These are phyloP conservation scores for Exutisphaerella laricina DNA, from an alignment of 2,329 filamentous ascomycete genomes.

Conservation along the genomic window DNA sequence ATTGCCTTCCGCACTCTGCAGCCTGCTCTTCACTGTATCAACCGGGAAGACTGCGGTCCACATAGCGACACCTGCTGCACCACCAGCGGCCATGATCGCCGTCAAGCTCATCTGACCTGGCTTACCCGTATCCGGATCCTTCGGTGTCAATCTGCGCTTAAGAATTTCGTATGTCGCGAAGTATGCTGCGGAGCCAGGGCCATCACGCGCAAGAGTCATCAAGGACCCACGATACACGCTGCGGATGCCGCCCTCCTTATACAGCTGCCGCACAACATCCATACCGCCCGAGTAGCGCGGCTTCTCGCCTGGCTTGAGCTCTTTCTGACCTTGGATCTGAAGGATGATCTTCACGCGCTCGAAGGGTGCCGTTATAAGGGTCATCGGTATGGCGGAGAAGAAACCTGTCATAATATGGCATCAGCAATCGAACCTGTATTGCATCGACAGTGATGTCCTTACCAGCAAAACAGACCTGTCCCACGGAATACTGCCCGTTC, in stretches of 20 bases:
- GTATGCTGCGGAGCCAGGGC: slow-evolving; percentile 88
- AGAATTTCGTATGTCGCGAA: slow-evolving; percentile 97
- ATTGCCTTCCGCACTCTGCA: slow-evolving; percentile 86
- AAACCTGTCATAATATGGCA: slow-evolving; percentile 64
- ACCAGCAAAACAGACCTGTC: slow-evolving; percentile 73
- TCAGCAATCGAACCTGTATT: too few relatives aligned
- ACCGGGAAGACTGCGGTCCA: slow-evolving; percentile 99
- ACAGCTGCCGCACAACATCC: slow-evolving; percentile 90
- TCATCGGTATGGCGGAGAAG: slow-evolving; percentile 98
- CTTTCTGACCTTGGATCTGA: slow-evolving; percentile 91
- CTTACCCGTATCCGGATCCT: slow-evolving; percentile 64
- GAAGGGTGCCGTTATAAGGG: slow-evolving; percentile 95
- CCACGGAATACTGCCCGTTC: slow-evolving; percentile 70
- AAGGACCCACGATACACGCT: slow-evolving; percentile 87
- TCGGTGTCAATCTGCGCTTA: slow-evolving; percentile 79
- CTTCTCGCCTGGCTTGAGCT: slow-evolving; percentile 79
- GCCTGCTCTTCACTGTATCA: slow-evolving; percentile 88
- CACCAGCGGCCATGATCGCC: slow-evolving; percentile 81
- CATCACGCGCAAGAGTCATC: slow-evolving; percentile 90
- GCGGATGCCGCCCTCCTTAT: slow-evolving; percentile 81
- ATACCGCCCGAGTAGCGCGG: slow-evolving; percentile 81
- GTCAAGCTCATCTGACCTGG: slow-evolving; percentile 73
- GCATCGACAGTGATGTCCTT: too few relatives aligned
- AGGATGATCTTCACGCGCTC: slow-evolving; percentile 98
- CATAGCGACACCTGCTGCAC: slow-evolving; percentile 91